Evolutionary conservation across 192 early-diverging fungal genomes (phyloP), one percentile per base, ranked within the genome.

Genomic region (Entrophospora sp.): DNA sequence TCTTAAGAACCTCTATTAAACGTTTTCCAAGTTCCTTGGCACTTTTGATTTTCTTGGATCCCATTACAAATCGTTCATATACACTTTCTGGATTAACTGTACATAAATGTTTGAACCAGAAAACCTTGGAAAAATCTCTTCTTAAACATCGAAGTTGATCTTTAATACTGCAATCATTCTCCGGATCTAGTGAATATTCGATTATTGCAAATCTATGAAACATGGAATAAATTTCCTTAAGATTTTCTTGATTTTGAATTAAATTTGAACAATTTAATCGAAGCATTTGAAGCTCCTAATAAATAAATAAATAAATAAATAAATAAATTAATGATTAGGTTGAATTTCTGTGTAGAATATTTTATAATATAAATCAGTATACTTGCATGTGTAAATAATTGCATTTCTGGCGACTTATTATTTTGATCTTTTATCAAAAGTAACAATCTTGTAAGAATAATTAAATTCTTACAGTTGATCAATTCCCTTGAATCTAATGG

Each of bases 391-490:
- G 32, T 53, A 34, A 25, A 24, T 20, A 69, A 63, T n/a, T 12
- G 28, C 18, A 61, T 24, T 36, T 53, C 43, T 13, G 10, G 10
- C 7, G 24, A 27, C 3, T 4, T 9, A 8, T 42, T 30, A 7
- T 22, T 30, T 24, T 36, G 55, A 46, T 71, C 67, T 51, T 75
- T 71, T n/a, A n/a, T n/a, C 3, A 75, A 63, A 48, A 79, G 46
- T 45, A 79, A 61, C 16, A 76, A 28, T 32, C 77, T 67, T 22
- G 76, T 36, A 28, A 79, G 44, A 12, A 61, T 46, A 6, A 60
- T 60, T 18, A 76, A 53, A 42, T 79, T 79, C 14, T 63, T 60
- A 43, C 71, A 66, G n/a, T 73, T 42, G 36, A 71, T 40, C 4
- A 73, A 20, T 53, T 56, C 56, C 7, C 51, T 52, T 36, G 31